phyloP scores from a whole-genome alignment of 768 basidiomycete species.

The Suillus occidentalis region DNA sequence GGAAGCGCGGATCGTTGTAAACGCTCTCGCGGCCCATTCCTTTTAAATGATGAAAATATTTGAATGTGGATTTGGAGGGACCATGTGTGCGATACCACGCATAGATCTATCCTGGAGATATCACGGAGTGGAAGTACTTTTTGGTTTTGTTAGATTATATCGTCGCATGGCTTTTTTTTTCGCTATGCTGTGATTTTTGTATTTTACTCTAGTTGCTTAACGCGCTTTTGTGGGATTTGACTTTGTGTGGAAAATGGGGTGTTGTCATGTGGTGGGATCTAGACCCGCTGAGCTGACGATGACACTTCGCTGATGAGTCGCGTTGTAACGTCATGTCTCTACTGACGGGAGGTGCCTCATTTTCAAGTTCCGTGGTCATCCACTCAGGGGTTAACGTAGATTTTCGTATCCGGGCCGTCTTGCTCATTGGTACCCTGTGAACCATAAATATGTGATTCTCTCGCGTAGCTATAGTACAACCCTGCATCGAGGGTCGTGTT shows the following conservation, averaged over 20 bases:
- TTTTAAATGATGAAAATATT: neutral
- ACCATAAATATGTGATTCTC: neutral
- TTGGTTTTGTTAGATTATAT: neutral
- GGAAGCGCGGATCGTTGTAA: slow-evolving; percentile 39
- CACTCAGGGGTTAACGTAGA: neutral
- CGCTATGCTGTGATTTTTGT: neutral
- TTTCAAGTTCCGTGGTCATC: no score
- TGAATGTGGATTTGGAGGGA: neutral
- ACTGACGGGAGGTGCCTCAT: no score
- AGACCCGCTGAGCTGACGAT: neutral
- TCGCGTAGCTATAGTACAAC: neutral
- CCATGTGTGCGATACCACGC: slow-evolving; percentile 4
- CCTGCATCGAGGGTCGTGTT: neutral
- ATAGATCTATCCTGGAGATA: slow-evolving; percentile 1
- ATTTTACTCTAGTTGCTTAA: neutral
- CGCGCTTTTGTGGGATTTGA: neutral
- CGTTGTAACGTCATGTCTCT: neutral
- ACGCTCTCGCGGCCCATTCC: neutral
- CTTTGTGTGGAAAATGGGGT: neutral
- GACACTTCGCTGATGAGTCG: neutral
- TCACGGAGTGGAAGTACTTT: neutral
- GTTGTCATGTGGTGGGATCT: no score
- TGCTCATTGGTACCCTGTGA: neutral
- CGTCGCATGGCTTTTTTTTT: neutral
- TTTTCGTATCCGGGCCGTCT: neutral